Conservation (phyloP, 2,329 filamentous ascomycete species). For the Sclerotinia trifoliorum region DNA sequence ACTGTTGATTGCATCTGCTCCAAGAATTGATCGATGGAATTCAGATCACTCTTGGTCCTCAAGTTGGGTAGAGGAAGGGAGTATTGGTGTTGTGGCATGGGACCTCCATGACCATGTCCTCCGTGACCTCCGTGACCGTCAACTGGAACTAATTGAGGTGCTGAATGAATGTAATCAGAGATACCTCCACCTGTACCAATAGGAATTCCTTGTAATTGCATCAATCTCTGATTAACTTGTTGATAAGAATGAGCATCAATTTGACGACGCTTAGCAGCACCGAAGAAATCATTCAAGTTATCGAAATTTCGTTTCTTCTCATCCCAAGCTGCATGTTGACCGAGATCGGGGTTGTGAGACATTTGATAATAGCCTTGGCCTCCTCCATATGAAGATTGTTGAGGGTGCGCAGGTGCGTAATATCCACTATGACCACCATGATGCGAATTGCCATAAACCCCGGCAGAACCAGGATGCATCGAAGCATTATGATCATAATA, state of each 20-base stretch:
- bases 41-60: constrained; percentile 87
- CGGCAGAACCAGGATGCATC: constrained; percentile 55
- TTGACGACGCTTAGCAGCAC: constrained; percentile 84
- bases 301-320: constrained; percentile 82
- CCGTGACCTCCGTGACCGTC: constrained; percentile 46
- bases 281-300: constrained; percentile 87
- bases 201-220: constrained; percentile 72
- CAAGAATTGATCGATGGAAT: constrained; percentile 91
- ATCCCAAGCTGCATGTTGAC: constrained; percentile 63
- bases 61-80: constrained; percentile 84
- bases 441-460: constrained; percentile 52
- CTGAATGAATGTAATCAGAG: constrained; percentile 55
- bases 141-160: constrained; percentile 55
- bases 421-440: constrained; percentile 52
- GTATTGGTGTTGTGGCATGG: constrained; percentile 73
- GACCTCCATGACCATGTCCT: constrained; percentile 45
- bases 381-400: constrained; percentile 53
- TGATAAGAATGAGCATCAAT: constrained; percentile 88
- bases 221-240: constrained; percentile 84
- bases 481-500: constrained; percentile 65
- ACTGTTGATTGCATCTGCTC: constrained; percentile 96
- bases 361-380: constrained; percentile 76
- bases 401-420: constrained; percentile 48
- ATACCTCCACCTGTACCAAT: constrained; percentile 53
- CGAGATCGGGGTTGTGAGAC: constrained; percentile 63